Conservation (phyloP, 2,329 filamentous ascomycete species). For the Myotisia sp. region DNA sequence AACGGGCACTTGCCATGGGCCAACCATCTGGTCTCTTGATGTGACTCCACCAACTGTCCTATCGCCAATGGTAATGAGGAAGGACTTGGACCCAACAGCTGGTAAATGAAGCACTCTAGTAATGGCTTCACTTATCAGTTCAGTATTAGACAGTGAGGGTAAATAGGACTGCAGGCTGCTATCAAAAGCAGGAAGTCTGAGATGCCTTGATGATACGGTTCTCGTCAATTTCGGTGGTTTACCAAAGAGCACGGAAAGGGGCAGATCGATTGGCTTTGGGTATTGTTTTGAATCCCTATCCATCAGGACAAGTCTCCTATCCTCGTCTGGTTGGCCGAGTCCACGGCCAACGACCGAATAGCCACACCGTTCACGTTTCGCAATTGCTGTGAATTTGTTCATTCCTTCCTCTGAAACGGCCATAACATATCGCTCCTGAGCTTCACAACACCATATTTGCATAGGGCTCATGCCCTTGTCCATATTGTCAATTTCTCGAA, state of each 20-base stretch:
- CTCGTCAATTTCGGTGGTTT: constrained; percentile 71
- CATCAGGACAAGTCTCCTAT: constrained; percentile 61
- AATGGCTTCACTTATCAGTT: constrained; percentile 53
- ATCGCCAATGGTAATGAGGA: constrained; percentile 93
- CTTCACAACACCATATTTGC: constrained; percentile 96
- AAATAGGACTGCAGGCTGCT: constrained; percentile 55
- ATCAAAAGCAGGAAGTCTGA: constrained; percentile 58
- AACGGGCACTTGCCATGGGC: constrained; percentile 88
- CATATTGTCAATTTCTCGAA: constrained; percentile 83
- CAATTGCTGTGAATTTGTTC: constrained; percentile 55
- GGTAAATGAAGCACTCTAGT: constrained; percentile 72
- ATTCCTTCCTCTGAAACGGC: constrained; percentile 69
- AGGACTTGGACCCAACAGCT: constrained; percentile 89
- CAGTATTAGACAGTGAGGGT: constrained; percentile 38
- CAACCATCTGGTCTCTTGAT: constrained; percentile 85
- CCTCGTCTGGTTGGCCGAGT: constrained; percentile 47
- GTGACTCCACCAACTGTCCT: constrained; percentile 81
- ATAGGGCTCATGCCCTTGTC: constrained; percentile 88
- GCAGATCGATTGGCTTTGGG: constrained; percentile 71
- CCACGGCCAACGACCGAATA: constrained; percentile 84
- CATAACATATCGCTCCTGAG: constrained; percentile 90
- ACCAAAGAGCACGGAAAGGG: constrained; percentile 78
- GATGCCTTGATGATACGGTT: constrained; percentile 54
- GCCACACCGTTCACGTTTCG: constrained; percentile 71
- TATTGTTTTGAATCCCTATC: constrained; percentile 64